Evolutionary conservation across 2,329 filamentous ascomycete species (phyloP).

Genomic region (Sordariomycetes sp.): DNA sequence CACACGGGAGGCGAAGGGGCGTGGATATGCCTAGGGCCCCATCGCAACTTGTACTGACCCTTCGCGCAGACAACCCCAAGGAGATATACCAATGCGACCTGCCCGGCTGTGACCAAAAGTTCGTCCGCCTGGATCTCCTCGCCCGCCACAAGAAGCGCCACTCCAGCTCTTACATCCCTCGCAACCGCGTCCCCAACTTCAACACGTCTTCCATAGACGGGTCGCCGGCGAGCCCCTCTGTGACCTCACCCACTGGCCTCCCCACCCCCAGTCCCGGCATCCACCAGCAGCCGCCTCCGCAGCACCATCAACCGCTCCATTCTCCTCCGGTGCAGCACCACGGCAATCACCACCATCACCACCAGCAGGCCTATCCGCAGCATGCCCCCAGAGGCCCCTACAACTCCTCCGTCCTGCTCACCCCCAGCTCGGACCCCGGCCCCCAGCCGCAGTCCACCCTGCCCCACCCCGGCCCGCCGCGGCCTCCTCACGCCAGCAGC

Average conservation of each 20-base stretch:
- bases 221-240: conserved; percentile 7
- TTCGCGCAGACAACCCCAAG: conserved; percentile 59
- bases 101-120: conserved; percentile 62
- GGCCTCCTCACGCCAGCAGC: conserved; percentile 10
- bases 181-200: conserved; percentile 40
- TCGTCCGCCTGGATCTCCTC: conserved; percentile 69
- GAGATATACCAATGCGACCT: conserved; percentile 72
- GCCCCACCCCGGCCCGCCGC: conserved; percentile 16
- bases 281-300: conserved; percentile 1
- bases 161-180: conserved; percentile 39
- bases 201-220: conserved; percentile 16
- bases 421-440: conserved; percentile 2
- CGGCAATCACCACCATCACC: not conserved
- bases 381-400: not conserved
- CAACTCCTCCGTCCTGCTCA: conserved; percentile 3
- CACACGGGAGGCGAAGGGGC: too few relatives aligned
- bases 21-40: not conserved
- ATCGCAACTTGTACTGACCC: not conserved
- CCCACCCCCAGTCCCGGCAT: conserved; percentile 1
- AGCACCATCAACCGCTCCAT: not conserved
- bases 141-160: conserved; percentile 58
- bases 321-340: not conserved
- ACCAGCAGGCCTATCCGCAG: conserved; percentile 1
- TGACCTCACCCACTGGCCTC: not conserved
- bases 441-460: conserved; percentile 15